Evolutionary conservation across 306 rosid species (phyloP), one percentile per base, ranked within the genome.

Genomic region (Spatholobus suberectus): DNA sequence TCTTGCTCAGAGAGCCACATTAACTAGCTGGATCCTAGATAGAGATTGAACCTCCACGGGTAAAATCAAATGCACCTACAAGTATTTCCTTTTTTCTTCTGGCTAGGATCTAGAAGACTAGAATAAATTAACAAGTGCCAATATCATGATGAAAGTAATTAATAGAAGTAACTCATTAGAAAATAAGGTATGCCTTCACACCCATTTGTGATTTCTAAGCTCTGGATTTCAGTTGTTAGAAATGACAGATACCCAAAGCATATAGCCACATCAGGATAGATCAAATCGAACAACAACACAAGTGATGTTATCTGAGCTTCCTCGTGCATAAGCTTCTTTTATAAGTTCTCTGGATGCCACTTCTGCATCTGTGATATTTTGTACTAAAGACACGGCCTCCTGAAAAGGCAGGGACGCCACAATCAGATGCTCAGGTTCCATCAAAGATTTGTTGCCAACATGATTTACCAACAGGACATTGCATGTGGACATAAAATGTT

Each of bases 281-380:
- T 85, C 97, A 79, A 94, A 94, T 61, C 95, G 93, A 77, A 92
- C 98, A 54, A 94, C 95, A 1, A 94, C 91, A 62, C 97, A 91
- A 23, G 98, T 94, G 69, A 94, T 94, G 85, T 94, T 94, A 85
- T 94, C 98, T 17, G 98, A 79, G 87, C 98, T 94, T 73, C 98
- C 98, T 37, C 90, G 86, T 1, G 87, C 78, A 81, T 83, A 94
- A 74, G 98, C 98, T 84, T 92, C 96, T 87, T 90, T 84, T 51
- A 86, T 86, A 17, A 94, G 94, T 77, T 84, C 91, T 86, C 87
- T 90, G 17, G 96, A 91, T 32, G 98, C 95, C 79, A 82, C 89
- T 82, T 94, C 98, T 47, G 98, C 87, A 72, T 92, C 95, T 82
- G 87, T 84, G 61, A 89, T 87, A 76, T 82, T 90, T 81, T 90